Conservation (phyloP, 257 asterid species). For the Solanum lycopersicoides region DNA sequence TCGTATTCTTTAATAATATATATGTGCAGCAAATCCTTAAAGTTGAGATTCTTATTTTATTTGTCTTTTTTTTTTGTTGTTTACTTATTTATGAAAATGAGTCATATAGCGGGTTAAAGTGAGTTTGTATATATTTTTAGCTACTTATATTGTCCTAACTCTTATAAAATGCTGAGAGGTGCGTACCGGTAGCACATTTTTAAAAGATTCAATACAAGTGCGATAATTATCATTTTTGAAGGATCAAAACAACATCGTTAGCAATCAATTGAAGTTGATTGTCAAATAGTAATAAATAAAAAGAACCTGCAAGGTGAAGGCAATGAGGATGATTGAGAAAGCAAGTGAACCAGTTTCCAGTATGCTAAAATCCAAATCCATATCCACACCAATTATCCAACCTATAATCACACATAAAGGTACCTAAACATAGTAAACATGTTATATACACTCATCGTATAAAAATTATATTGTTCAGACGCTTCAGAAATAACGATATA, state of each 20-base stretch:
- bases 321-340: constrained; percentile 23
- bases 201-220: neutral
- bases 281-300: neutral
- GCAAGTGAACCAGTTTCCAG: constrained; percentile 30
- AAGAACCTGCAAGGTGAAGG: constrained; percentile 29
- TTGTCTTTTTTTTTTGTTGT: neutral
- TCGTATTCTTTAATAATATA: too few relatives aligned
- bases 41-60: neutral
- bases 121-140: neutral
- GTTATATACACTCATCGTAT: neutral
- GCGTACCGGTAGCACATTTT: neutral
- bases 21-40: too few relatives aligned
- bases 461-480: neutral
- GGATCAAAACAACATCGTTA: neutral
- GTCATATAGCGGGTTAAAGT: neutral
- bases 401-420: constrained; percentile 28
- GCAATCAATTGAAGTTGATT: neutral
- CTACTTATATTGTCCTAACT: neutral
- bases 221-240: neutral
- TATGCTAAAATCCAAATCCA: constrained; percentile 32
- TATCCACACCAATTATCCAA: constrained; percentile 27
- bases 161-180: neutral
- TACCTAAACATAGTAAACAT: constrained; percentile 7
- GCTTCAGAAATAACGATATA: neutral
- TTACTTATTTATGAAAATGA: neutral